These are phyloP conservation scores for Helichrysum umbraculigerum DNA, from an alignment of 129 eudicot species.

Conservation along the genomic window DNA sequence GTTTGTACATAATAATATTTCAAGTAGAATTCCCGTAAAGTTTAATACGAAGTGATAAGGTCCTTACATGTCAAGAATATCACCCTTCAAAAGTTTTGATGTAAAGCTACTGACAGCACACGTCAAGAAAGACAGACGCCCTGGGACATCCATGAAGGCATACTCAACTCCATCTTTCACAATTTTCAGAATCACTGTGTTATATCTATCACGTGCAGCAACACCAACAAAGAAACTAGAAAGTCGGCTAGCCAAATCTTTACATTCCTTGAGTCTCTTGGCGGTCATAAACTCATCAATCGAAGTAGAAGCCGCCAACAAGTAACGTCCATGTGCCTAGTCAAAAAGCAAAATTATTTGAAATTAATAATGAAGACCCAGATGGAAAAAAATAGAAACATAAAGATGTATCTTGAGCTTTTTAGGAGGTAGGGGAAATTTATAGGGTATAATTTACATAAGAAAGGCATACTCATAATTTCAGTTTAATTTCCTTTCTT, in stretches of 20 bases:
- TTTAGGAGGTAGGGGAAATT: not conserved
- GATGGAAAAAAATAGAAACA: not conserved
- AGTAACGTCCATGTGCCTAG: conserved; percentile 73
- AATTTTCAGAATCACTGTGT: conserved; percentile 60
- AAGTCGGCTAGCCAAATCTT: conserved; percentile 72
- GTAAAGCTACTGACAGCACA: conserved; percentile 68
- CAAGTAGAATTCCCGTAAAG: not conserved
- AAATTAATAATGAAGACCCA: conserved; percentile 12
- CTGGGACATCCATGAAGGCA: conserved; percentile 72
- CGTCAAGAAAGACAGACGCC: conserved; percentile 65
- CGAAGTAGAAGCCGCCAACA: conserved; percentile 38
- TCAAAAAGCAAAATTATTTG: conserved; percentile 11
- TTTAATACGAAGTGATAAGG: not conserved
- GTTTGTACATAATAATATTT: not conserved
- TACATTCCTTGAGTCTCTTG: conserved; percentile 73
- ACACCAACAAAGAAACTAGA: conserved; percentile 68
- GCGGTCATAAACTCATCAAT: conserved; percentile 41
- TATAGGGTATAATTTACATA: not conserved
- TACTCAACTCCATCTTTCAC: conserved; percentile 65
- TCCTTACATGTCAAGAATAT: conserved; percentile 70
- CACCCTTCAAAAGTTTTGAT: conserved; percentile 65
- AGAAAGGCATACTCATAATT: not conserved
- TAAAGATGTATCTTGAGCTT: not conserved
- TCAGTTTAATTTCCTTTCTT: not conserved
- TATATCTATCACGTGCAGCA: conserved; percentile 65